Evolutionary conservation across 1,284 basidiomycete genomes (phyloP).

Genomic region (Xanthoconium separans): DNA sequence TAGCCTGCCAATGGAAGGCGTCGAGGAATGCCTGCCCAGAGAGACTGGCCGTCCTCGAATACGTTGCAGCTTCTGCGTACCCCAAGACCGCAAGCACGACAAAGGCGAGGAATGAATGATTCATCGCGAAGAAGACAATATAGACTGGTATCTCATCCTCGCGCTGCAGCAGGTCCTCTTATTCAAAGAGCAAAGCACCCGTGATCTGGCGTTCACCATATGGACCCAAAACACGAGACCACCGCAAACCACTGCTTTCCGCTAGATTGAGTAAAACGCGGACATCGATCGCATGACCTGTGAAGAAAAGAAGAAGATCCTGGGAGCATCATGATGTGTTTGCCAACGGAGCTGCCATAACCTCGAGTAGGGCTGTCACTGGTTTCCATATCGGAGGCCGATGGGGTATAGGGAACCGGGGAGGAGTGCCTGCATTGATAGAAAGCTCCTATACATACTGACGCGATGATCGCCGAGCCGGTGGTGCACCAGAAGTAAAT

Average conservation of each 20-base stretch:
- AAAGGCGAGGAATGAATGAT: constrained; percentile 4
- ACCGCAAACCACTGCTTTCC: neutral
- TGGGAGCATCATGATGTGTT: neutral
- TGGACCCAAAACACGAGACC: neutral
- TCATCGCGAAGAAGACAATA: constrained; percentile 6
- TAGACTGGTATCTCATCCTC: neutral
- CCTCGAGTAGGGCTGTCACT: neutral
- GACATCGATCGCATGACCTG: neutral
- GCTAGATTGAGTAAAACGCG: no score
- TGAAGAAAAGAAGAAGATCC: neutral
- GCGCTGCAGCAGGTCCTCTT: constrained; percentile 3
- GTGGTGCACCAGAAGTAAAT: no score
- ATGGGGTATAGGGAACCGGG: neutral
- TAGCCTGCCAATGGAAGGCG: constrained; percentile 42
- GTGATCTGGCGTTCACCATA: neutral
- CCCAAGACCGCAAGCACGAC: constrained; percentile 9
- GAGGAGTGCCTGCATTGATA: no score
- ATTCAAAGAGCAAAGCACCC: constrained; percentile 5
- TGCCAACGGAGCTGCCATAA: neutral
- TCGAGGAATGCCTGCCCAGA: constrained; percentile 42
- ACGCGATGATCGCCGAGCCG: no score
- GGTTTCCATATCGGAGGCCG: neutral
- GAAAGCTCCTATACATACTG: no score
- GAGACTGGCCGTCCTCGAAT: constrained; percentile 37
- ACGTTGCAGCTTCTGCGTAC: constrained; percentile 29